phyloP scores from a whole-genome alignment of 2,329 filamentous ascomycete species.

The Plectosphaerella sp. region DNA sequence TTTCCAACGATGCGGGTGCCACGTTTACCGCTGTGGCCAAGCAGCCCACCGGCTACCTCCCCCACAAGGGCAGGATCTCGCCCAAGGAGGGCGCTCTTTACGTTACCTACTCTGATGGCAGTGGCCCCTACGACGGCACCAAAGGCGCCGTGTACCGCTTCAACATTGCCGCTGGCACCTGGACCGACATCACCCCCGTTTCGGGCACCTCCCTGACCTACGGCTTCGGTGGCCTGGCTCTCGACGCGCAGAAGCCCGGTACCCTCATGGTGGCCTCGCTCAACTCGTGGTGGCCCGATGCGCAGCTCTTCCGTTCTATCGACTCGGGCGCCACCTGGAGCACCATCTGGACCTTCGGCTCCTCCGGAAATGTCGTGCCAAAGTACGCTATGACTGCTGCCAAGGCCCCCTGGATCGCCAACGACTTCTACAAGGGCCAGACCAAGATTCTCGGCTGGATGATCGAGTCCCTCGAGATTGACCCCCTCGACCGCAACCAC shows the following conservation, averaged over 20 bases:
- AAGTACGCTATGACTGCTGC: constrained; percentile 42
- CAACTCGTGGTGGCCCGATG: constrained; percentile 59
- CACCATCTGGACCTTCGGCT: constrained; percentile 45
- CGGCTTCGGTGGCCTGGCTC: constrained; percentile 51
- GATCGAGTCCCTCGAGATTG: constrained; percentile 54
- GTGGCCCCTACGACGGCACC: constrained; percentile 53
- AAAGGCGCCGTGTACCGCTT: constrained; percentile 51
- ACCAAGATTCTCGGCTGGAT: constrained; percentile 54
- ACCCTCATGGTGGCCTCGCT: constrained; percentile 52
- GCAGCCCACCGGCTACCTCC: constrained; percentile 46
- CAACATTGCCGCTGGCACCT: constrained; percentile 40
- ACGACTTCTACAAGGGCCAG: constrained; percentile 41
- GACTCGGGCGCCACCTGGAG: constrained; percentile 53
- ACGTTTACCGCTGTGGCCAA: constrained; percentile 46
- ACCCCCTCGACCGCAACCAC: constrained; percentile 55
- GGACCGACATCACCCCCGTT: constrained; percentile 54
- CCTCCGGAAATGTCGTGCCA: constrained; percentile 37
- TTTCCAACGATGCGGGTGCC: constrained; percentile 47
- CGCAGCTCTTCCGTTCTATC: constrained; percentile 49
- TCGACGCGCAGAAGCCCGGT: constrained; percentile 50
- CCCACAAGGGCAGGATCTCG: constrained; percentile 49
- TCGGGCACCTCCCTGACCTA: constrained; percentile 41
- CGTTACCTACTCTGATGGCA: constrained; percentile 49
- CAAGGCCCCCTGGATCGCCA: constrained; percentile 50
- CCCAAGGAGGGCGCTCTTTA: constrained; percentile 45